These are phyloP conservation scores for Lepiota subincarnata DNA, from an alignment of 768 basidiomycete species.

Conservation along the genomic window DNA sequence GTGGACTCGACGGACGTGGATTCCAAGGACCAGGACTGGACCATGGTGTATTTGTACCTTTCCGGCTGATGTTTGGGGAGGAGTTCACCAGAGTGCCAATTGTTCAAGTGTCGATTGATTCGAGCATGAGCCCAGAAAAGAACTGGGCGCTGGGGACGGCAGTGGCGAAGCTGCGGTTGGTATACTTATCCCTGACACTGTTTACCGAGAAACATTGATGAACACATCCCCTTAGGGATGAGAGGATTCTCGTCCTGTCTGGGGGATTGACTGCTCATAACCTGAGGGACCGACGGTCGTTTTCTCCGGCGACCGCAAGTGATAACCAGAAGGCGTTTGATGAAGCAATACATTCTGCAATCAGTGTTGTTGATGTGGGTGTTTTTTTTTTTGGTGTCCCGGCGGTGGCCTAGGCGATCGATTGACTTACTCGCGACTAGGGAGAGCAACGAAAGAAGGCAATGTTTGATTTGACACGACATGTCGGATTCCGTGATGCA, in stretches of 20 bases:
- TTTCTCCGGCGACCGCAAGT: conserved; percentile 45
- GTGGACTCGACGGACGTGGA: conserved; percentile 65
- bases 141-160: conserved; percentile 68
- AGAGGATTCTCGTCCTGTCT: conserved; percentile 64
- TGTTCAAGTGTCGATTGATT: conserved; percentile 67
- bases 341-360: conserved; percentile 53
- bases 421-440: conserved; percentile 27
- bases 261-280: conserved; percentile 72
- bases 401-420: conserved; percentile 9
- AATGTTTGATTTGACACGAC: conserved; percentile 49
- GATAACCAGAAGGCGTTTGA: conserved; percentile 53
- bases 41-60: conserved; percentile 80
- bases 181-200: conserved; percentile 5
- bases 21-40: conserved; percentile 64
- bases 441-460: conserved; percentile 48
- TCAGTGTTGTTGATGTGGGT: conserved; percentile 47
- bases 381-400: conserved; percentile 2
- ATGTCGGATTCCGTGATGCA: conserved; percentile 58
- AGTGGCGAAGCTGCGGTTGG: conserved; percentile 52
- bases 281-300: conserved; percentile 48
- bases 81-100: conserved; percentile 60
- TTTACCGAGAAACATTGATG: conserved; percentile 11
- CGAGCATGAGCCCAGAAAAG: conserved; percentile 50
- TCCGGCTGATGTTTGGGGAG: conserved; percentile 74
- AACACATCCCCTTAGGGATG: conserved; percentile 37